Base-by-base conservation (phyloP, 176 grass and related monocot genomes). In the Musa schizocarpa region DNA sequence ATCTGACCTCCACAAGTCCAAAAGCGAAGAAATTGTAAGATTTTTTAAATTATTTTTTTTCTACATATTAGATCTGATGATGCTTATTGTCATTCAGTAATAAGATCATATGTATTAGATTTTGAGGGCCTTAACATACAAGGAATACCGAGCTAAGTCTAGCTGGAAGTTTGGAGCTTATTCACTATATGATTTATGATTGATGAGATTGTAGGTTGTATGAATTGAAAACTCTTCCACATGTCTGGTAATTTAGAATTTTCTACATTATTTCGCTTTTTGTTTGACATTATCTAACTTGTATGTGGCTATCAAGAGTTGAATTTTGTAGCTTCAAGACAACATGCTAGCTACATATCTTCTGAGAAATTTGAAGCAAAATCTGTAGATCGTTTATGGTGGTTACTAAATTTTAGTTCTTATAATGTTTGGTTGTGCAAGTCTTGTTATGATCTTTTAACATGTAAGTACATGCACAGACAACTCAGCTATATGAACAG, bases 11-110 rank as follows among this genome's bases (percentile, higher is more conserved):
- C 34, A 79, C 72, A 83, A 81, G 53, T 72, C 66, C 58, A 82
- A 70, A 81, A 88, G 81, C 77, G 84, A 76, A 61, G 77, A 79
- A 69, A 67, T 79, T 71, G 87, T 96, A 88, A 92, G 83, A 66
- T 72, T 53, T 55, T 13, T 70, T 8, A 51, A 20, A 0, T 11
- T 21, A 8, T 10, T 70, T 7, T 70, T 7, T 50, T 70, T 68
- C 17, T 12, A 48, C 14, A 68, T 48, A 68, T 29, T 34, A 70
- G 8, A 51, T 50, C 6, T 34, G 34, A 50, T 21, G 3, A 70
- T 70, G 4, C 43, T 52, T 20, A 50, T 50, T 50, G 3, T 68
- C 20, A 70, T 70, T 70, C 3, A 50, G 17, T 70, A 50, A 50
- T 20, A 49, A 19, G 17, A 21, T 11, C 25, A 70, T 0, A 10